Evolutionary conservation across 768 basidiomycete genomes (phyloP), one percentile per base, ranked within the genome.

Genomic region (Tricholoma saponaceum): DNA sequence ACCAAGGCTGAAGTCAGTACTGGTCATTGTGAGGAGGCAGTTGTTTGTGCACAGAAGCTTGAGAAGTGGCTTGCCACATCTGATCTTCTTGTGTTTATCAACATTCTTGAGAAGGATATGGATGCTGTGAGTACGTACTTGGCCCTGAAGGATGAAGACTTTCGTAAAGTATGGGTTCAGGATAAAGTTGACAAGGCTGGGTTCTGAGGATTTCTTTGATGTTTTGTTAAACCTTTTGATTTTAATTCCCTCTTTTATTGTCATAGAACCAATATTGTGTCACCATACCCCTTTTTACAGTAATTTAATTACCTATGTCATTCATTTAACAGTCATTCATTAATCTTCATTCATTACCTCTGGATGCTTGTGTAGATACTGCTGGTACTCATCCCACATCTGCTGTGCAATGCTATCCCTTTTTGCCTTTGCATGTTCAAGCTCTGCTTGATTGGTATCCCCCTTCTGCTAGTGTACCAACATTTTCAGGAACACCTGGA

Each of bases 101-200:
- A 53, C 35, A 28, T 53, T 53, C 52, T 53, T 14, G 52, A 53
- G 37, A 53, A 53, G 37, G 35, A 35, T 35, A 35, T 35, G 35
- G 35, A 35, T 35, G 35, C 10, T 5, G 30, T 32, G 5, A 32
- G 5, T 10, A 32, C 30, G 10, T 32, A 32, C 10, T 10, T 32
- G 30, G 30, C 30, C 5, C 10, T 32, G 30, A 32, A 32, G 30
- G 30, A 10, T 32, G 30, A 32, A 5, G 10, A 32, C 30, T 32
- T 32, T 10, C 30, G 30, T 10, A 32, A 32, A 10, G 30, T 32
- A 30, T 51, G 49, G 49, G 26, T 51, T 51, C 49, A 51, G 49
- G 32, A 53, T 10, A 32, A 32, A 5, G 10, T 32, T 32, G 5
- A 32, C 10, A 32, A 37, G n/a, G n/a, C n/a, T n/a, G n/a, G n/a